phyloP scores from a whole-genome alignment of 2,329 filamentous ascomycete genomes.

The Fusarium illudens region DNA sequence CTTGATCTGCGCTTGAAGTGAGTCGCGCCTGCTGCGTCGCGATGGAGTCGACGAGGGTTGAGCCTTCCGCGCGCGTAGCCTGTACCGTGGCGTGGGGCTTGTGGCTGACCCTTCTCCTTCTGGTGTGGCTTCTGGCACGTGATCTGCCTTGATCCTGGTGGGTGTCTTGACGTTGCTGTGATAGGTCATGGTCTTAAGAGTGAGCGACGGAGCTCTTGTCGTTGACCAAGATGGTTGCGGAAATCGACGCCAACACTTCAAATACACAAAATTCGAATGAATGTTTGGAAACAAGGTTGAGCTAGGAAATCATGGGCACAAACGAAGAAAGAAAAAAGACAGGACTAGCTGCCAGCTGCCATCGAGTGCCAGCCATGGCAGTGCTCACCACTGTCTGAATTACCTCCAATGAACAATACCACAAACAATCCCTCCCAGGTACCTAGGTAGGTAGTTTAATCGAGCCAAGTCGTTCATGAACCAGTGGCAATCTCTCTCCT shows the following conservation, averaged over 20 bases:
- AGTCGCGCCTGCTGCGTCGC: conserved; percentile 24
- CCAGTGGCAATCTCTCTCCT: not conserved
- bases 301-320: not conserved
- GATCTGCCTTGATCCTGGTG: conserved; percentile 7
- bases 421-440: not conserved
- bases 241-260: not conserved
- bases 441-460: not conserved
- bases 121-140: conserved; percentile 27
- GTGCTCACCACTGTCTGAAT: not conserved
- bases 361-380: not conserved
- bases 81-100: conserved; percentile 33
- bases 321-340: not conserved
- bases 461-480: not conserved
- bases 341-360: conserved; percentile 5
- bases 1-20: not conserved
- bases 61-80: conserved; percentile 39
- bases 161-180: conserved; percentile 5
- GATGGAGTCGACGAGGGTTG: conserved; percentile 32
- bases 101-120: conserved; percentile 22
- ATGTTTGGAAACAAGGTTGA: not conserved
- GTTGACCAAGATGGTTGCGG: not conserved
- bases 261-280: not conserved
- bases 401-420: not conserved
- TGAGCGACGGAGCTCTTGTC: not conserved
- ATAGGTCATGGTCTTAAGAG: not conserved